These are phyloP conservation scores for Sporothrix dimorphospora DNA, from an alignment of 2,329 filamentous ascomycete species.

Conservation along the genomic window DNA sequence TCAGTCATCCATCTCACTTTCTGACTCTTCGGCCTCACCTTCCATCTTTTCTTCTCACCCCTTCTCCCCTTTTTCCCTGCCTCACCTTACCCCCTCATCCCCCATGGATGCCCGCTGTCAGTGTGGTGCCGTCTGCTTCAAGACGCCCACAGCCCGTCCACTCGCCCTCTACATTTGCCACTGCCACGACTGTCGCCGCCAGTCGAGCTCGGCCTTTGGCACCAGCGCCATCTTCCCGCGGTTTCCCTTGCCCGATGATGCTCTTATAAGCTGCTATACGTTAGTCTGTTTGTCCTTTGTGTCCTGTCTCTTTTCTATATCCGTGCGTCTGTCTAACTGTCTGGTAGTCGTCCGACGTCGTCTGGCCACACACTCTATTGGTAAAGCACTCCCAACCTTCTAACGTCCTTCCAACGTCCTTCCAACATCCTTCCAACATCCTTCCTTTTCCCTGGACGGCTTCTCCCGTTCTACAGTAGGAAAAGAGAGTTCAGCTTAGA, in stretches of 20 bases:
- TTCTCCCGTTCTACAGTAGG: background rate
- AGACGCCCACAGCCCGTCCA: slow-evolving; percentile 32
- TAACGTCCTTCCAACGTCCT: too few relatives aligned
- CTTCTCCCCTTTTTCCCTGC: background rate
- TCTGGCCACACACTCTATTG: slow-evolving; percentile 62
- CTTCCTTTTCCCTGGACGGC: background rate
- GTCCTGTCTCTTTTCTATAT: too few relatives aligned
- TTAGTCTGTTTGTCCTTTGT: slow-evolving; percentile 41
- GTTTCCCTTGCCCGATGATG: slow-evolving; percentile 59
- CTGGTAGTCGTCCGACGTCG: slow-evolving; percentile 56
- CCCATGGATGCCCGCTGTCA: slow-evolving; percentile 36
- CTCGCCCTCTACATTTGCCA: slow-evolving; percentile 37
- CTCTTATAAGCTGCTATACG: slow-evolving; percentile 58
- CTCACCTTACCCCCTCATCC: background rate
- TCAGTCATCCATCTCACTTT: background rate
- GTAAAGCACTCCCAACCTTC: slow-evolving; percentile 41
- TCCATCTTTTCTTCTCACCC: background rate
- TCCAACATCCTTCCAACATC: background rate
- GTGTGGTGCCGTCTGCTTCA: slow-evolving; percentile 35
- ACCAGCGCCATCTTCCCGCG: slow-evolving; percentile 70
- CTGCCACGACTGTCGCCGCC: slow-evolving; percentile 35
- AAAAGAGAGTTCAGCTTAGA: background rate
- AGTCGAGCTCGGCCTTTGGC: slow-evolving; percentile 57
- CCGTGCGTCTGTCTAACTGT: background rate
- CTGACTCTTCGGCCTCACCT: background rate